A percentile compares a stretch with the other conserved stretches of the same genome.
Evolutionary conservation across 2,329 filamentous ascomycete species (phyloP).

Genomic region (Pseudocercospora fijiensis): DNA sequence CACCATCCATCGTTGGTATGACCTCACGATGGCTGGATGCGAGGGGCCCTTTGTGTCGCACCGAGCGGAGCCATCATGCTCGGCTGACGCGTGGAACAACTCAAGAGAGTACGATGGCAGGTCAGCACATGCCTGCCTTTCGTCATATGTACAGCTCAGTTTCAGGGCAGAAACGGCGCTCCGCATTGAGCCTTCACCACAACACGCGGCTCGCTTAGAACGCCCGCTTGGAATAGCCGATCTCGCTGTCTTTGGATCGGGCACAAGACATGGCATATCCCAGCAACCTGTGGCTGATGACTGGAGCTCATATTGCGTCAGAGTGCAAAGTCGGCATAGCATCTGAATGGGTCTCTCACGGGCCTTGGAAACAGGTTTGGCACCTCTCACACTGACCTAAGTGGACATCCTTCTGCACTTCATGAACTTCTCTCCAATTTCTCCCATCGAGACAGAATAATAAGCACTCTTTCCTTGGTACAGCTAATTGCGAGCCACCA

Average conservation of each 20-base stretch:
- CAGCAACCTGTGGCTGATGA: slow-evolving; percentile 27
- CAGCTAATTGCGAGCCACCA: slow-evolving; percentile 14
- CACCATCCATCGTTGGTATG: neutral
- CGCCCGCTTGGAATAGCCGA: slow-evolving; percentile 9
- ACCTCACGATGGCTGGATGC: neutral
- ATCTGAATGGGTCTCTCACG: slow-evolving; percentile 18
- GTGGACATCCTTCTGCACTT: slow-evolving; percentile 15
- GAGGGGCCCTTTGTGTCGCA: neutral
- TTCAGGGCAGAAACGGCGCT: neutral
- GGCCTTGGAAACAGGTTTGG: slow-evolving; percentile 30
- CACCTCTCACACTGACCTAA: slow-evolving; percentile 14
- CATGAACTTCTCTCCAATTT: neutral
- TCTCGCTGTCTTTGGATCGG: slow-evolving; percentile 3
- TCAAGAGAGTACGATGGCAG: neutral
- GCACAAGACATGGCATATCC: slow-evolving; percentile 16
- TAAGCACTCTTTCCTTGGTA: neutral
- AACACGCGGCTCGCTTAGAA: slow-evolving; percentile 15
- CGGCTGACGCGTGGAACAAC: slow-evolving; percentile 1
- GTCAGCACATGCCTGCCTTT: neutral
- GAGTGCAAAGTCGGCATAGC: slow-evolving; percentile 21
- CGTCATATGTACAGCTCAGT: neutral
- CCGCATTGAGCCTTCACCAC: slow-evolving; percentile 12
- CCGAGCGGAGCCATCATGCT: neutral
- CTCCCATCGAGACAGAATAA: neutral
- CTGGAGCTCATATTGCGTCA: slow-evolving; percentile 29